A percentile compares a stretch with the other conserved stretches of the same genome.
Conservation (phyloP, 2,329 filamentous ascomycete species). For the Tolypocladium guangdongense region DNA sequence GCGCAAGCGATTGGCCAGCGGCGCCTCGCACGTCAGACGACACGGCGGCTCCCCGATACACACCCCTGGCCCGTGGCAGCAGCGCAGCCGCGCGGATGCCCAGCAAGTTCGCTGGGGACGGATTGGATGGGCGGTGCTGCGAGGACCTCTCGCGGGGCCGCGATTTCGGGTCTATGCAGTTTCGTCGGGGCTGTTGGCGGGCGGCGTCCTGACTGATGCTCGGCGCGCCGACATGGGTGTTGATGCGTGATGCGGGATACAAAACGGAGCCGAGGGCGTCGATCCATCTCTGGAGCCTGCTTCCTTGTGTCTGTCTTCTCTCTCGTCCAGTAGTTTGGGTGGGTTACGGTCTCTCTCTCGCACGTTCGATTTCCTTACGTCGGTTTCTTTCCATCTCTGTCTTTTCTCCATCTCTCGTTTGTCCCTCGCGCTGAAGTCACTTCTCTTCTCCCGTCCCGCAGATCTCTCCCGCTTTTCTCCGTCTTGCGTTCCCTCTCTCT, state of each 20-base stretch:
- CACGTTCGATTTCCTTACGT: neutral
- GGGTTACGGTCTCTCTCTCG: slow-evolving; percentile 7
- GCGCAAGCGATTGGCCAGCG: slow-evolving; percentile 14
- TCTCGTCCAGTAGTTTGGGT: slow-evolving; percentile 2
- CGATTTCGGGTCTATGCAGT: neutral
- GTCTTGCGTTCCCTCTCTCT: neutral
- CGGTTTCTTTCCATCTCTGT: neutral
- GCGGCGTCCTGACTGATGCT: neutral
- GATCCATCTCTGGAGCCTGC: neutral
- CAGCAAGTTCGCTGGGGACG: neutral
- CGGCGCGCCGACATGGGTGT: neutral
- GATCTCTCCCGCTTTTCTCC: neutral
- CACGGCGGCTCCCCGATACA: neutral
- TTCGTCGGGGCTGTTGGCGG: neutral
- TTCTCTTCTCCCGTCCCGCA: neutral
- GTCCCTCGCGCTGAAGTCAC: neutral
- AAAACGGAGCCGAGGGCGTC: slow-evolving; percentile 2
- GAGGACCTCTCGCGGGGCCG: no score
- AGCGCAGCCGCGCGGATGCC: slow-evolving; percentile 5
- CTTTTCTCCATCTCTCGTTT: neutral
- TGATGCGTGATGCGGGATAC: neutral
- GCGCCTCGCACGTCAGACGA: slow-evolving; percentile 3
- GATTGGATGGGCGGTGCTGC: neutral
- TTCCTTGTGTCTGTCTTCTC: slow-evolving; percentile 1
- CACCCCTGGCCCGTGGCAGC: neutral